Evolutionary conservation across 345 rosid genomes (phyloP).

Genomic region (Salix exigua): DNA sequence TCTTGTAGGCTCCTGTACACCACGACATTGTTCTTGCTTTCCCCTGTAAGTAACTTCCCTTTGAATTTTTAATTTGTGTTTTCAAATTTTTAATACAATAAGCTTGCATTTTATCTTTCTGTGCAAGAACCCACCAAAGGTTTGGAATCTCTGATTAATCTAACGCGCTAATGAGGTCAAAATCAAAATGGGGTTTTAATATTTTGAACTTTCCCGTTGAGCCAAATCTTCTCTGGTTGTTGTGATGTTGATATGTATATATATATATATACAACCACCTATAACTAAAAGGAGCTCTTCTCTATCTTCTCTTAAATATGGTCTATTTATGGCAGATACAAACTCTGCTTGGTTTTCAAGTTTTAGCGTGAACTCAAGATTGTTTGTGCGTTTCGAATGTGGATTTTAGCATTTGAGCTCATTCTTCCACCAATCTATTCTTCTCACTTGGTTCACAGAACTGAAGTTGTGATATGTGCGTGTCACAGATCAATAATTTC

Average conservation of each 20-base stretch:
- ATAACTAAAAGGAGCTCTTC: neutral
- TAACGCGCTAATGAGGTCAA: conserved; percentile 22
- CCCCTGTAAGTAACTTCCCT: conserved; percentile 48
- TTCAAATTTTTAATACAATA: neutral
- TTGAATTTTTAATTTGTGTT: conserved; percentile 24
- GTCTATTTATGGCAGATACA: neutral
- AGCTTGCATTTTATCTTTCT: conserved; percentile 10
- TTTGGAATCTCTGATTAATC: conserved; percentile 39
- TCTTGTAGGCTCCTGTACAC: conserved; percentile 20
- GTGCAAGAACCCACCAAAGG: conserved; percentile 35
- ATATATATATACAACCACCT: neutral
- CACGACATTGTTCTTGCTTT: conserved; percentile 42
- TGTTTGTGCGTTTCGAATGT: neutral
- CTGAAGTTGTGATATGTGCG: too few relatives aligned
- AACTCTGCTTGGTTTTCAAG: neutral
- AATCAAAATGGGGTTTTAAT: conserved; percentile 17
- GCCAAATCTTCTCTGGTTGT: neutral
- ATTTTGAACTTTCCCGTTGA: neutral
- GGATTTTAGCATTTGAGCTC: neutral
- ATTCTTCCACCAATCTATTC: conserved; percentile 2
- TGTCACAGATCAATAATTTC: conserved; percentile 1
- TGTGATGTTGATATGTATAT: conserved; percentile 1
- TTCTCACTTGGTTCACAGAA: neutral
- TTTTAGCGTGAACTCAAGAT: neutral
- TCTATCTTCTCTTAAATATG: conserved; percentile 1